Base-by-base conservation (phyloP, 106 monocot genomes). In the Chionographis japonica region DNA sequence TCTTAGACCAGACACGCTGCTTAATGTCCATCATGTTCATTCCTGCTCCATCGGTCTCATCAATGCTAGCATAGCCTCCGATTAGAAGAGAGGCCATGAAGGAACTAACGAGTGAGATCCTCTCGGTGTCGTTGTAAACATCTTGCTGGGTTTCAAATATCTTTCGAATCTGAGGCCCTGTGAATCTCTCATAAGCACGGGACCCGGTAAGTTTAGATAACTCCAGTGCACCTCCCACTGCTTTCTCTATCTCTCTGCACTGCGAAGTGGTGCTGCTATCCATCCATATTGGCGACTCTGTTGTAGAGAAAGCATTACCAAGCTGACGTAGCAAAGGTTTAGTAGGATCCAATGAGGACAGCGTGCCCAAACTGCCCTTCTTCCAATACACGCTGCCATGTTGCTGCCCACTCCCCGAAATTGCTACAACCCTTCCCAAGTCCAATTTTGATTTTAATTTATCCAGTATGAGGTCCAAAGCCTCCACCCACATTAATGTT, bases 371-470 rank as follows among this genome's bases (percentile, higher is more conserved):
- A 61, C 86, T 74, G 8, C 87, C 89, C 71, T 90, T 89, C 75
- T 85, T 97, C 97, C 97, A 97, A 62, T 92, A 92, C 54, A 92
- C 97, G 71, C 89, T 97, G 14, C 92, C 97, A 77, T 97, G 97
- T 77, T 97, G 97, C 61, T 97, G 97, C 18, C 92, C 97, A 54
- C 97, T 97, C 15, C 97, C 97, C n/a, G 97, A 92, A 60, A 97
- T 65, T 37, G 97, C 86, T 15, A 67, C 61, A 58, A 97, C 73
- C 71, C 73, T 89, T 43, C 68, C 60, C 18, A 86, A 97, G 50
- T 89, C 80, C 18, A 97, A 71, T 56, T 80, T 90, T 11, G 78
- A 56, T 59, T 74, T 80, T 58, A 97, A 56, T 43, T 89, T 97
- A 53, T 82, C 84, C 52, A 92, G 85, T 9, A 90, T 16, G 50